Conservation (phyloP, 345 rosid genomes). For the Eucalyptus tenuipes region DNA sequence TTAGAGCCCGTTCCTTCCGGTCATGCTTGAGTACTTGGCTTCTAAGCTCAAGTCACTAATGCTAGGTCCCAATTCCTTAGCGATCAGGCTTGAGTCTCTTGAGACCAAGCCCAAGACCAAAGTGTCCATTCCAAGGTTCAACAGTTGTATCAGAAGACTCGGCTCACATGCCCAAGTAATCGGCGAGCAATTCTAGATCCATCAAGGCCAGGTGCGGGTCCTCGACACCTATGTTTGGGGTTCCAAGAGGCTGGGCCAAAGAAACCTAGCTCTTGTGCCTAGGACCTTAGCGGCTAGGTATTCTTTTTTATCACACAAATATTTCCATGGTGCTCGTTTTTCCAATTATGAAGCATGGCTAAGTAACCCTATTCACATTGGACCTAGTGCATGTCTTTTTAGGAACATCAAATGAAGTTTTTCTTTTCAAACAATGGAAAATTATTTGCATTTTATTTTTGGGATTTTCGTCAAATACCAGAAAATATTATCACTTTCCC, state of each 20-base stretch:
- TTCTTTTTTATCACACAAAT: no score
- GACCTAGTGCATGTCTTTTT: neutral
- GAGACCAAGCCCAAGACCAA: no score
- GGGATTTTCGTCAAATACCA: no score
- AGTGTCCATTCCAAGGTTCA: neutral
- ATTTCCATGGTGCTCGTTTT: no score
- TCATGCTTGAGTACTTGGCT: neutral
- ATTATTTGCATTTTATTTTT: neutral
- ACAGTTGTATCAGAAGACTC: rapidly evolving
- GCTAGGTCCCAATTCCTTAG: neutral
- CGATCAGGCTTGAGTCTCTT: neutral
- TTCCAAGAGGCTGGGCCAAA: neutral
- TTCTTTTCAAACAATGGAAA: neutral
- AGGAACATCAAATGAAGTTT: neutral
- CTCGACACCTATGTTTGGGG: neutral
- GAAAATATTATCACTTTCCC: no score
- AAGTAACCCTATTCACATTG: no score
- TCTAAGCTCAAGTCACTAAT: neutral
- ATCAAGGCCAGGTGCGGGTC: neutral
- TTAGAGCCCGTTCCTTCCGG: neutral
- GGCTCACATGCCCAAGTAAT: neutral
- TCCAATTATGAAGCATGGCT: no score
- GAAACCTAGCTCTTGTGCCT: neutral
- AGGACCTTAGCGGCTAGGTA: no score
- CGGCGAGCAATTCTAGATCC: neutral